phyloP scores from a whole-genome alignment of 805 yeast species.

The Teunomyces panamensis region DNA sequence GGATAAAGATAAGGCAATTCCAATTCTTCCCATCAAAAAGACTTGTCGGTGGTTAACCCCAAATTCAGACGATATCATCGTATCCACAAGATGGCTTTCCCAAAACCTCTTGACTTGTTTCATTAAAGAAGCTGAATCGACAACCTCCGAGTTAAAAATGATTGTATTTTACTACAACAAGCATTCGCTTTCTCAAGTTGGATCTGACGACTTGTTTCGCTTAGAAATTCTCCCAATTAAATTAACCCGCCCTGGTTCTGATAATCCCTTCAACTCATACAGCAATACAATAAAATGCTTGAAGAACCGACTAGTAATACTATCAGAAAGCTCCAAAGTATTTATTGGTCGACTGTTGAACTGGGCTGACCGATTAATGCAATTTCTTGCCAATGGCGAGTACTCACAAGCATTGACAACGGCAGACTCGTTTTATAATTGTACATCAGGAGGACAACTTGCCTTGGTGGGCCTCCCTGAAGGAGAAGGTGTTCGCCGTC shows the following conservation, averaged over 20 bases:
- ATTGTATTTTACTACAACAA: neutral
- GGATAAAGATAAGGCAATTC: constrained; percentile 37
- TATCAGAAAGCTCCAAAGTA: constrained; percentile 35
- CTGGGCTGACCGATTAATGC: constrained; percentile 67
- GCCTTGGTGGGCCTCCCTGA: constrained; percentile 58
- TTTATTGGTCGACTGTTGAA: constrained; percentile 57
- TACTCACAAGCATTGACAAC: constrained; percentile 56
- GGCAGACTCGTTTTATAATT: constrained; percentile 50
- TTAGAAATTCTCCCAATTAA: constrained; percentile 17
- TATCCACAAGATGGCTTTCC: constrained; percentile 55
- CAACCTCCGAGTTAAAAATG: neutral
- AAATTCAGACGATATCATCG: constrained; percentile 23
- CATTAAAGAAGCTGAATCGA: constrained; percentile 7
- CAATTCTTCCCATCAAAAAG: constrained; percentile 22
- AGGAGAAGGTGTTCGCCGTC: constrained; percentile 40
- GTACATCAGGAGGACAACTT: constrained; percentile 45
- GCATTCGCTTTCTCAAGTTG: constrained; percentile 1
- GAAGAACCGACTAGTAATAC: constrained; percentile 21
- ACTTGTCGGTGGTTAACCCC: constrained; percentile 23
- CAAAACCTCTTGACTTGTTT: constrained; percentile 25
- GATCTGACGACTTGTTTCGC: constrained; percentile 29
- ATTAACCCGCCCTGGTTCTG: neutral
- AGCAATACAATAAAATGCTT: constrained; percentile 18
- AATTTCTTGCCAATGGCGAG: constrained; percentile 44
- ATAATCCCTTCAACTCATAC: constrained; percentile 4